Base-by-base conservation (phyloP, 805 yeast genomes). In the Candida multigemmis region DNA sequence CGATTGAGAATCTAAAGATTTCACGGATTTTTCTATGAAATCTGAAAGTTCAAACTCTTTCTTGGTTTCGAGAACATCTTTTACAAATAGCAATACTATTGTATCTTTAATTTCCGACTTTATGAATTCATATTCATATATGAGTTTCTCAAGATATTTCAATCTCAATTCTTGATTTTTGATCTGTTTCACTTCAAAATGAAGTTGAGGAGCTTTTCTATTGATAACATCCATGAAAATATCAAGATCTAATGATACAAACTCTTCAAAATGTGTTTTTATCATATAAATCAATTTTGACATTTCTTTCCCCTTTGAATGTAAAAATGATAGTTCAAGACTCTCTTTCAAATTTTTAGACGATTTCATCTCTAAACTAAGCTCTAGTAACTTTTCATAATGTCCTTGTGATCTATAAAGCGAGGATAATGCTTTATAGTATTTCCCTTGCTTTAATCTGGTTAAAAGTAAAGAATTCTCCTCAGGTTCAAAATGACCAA, bases 401-500 rank as follows among this genome's bases (percentile, higher is more conserved):
- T 56, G 64, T 12, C 68, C 64, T 33, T 76, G 77, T 1, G 68
- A 48, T 21, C 68, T 50, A 42, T 76, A 80, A 3, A 82, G 38
- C 25, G 65, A 58, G 31, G 75, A 60, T 24, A 85, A 55, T 0
- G 79, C 85, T 21, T 68, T 60, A 40, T 60, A 65, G 42, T 71
- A 81, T 9, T 67, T 64, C 2, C 74, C 76, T 16, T 66, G 58
- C 25, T 65, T 65, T 27, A 83, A 57, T 25, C 65, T 56, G 11
- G 62, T 61, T 6, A 76, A 47, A 22, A 84, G 47, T 12, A 49
- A 51, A 2, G 63, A 60, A 14, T 69, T 55, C 38, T 73, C 65
- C 1, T 66, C 53, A 0, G 89, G 84, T 27, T 68, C 73, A 44
- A 77, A 79, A 1, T 65, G 60, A 0, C 93, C 71, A 1, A 89